phyloP scores from a whole-genome alignment of 2,329 filamentous ascomycete species.

The Cercospora zeae-maydis region DNA sequence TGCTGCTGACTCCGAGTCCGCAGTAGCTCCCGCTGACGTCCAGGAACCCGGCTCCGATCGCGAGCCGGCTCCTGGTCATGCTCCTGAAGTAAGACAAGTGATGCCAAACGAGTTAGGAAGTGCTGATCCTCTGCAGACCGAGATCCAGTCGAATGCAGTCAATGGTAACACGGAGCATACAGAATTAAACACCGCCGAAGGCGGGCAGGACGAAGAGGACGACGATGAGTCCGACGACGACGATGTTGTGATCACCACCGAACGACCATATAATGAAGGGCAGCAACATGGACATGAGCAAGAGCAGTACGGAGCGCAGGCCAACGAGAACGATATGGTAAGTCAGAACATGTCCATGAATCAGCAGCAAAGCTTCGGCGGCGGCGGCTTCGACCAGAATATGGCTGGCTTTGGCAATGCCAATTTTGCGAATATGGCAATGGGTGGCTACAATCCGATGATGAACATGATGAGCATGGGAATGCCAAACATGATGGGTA shows the following conservation, averaged over 20 bases:
- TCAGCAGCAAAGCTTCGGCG: conserved; percentile 21
- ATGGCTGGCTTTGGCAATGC: conserved; percentile 24
- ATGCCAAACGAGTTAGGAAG: not conserved
- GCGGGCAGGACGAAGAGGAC: conserved; percentile 23
- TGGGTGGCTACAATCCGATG: conserved; percentile 65
- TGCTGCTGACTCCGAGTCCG: conserved; percentile 13
- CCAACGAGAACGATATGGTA: conserved; percentile 14
- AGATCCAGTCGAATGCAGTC: not conserved
- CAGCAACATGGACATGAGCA: conserved; percentile 20
- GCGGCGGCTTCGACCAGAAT: conserved; percentile 25
- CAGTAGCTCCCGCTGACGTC: conserved; percentile 10
- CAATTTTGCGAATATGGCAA: conserved; percentile 30
- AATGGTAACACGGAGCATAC: conserved; percentile 9
- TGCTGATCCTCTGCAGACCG: conserved; percentile 1
- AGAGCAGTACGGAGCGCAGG: conserved; percentile 18
- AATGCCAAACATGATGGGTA: conserved; percentile 76
- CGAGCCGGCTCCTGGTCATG: conserved; percentile 7
- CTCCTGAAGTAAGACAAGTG: conserved; percentile 14
- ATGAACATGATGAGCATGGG: conserved; percentile 54
- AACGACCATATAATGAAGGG: conserved; percentile 27
- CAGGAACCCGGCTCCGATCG: conserved; percentile 4
- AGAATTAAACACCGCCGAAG: conserved; percentile 13
- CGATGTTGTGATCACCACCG: conserved; percentile 34
- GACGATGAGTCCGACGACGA: conserved; percentile 29
- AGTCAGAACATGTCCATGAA: conserved; percentile 23